Conservation (phyloP, 208 protist species). For the Acanthamoeba sp. region DNA sequence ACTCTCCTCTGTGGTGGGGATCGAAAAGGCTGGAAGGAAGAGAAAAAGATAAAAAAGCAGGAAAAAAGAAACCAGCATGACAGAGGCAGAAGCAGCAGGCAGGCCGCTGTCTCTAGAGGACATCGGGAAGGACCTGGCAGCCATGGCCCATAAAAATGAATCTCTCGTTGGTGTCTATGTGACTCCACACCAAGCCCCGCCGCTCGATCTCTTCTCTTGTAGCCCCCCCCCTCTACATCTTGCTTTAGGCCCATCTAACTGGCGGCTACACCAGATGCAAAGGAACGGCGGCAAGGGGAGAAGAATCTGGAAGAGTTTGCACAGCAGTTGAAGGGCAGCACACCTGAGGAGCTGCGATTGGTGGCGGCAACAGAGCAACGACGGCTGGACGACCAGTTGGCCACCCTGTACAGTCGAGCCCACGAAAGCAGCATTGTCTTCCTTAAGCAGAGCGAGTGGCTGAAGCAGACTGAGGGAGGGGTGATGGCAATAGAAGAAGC, state of each 20-base stretch:
- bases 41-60: not conserved
- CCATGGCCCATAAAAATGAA: not conserved
- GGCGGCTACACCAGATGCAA: not conserved
- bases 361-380: not conserved
- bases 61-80: not conserved
- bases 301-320: not conserved
- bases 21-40: not conserved
- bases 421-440: constrained; percentile 13
- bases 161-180: not conserved
- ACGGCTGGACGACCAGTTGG: not conserved
- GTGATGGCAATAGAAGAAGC: not conserved
- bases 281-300: not conserved
- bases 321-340: not conserved
- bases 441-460: constrained; percentile 7
- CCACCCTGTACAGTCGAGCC: not conserved
- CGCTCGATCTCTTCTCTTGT: constrained; percentile 1
- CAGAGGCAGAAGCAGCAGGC: not conserved
- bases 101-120: constrained; percentile 3
- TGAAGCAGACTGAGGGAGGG: not conserved
- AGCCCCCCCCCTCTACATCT: not conserved
- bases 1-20: no score
- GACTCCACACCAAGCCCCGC: not conserved
- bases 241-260: not conserved
- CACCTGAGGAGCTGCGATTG: not conserved
- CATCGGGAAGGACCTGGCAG: constrained; percentile 12